Conservation (phyloP, 768 basidiomycete species). For the Hemileccinum rubropunctum region DNA sequence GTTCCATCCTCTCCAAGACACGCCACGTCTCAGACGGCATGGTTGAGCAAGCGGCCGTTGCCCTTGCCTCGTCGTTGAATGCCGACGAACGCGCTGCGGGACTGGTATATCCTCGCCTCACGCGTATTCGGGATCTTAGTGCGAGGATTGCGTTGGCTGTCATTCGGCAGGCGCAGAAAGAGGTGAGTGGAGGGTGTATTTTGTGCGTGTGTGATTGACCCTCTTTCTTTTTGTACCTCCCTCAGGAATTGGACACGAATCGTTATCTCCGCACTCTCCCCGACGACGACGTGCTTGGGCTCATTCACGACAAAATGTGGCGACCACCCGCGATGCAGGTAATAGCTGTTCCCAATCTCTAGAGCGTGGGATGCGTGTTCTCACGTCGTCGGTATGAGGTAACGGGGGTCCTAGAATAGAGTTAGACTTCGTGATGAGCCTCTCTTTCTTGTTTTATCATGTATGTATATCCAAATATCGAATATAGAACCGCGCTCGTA, state of each 20-base stretch:
- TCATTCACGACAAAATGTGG: slow-evolving; percentile 59
- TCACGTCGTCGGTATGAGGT: background rate
- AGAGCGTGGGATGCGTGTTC: no score
- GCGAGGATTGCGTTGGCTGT: slow-evolving; percentile 61
- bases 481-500: no score
- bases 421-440: no score
- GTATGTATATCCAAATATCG: no score
- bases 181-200: slow-evolving; percentile 38
- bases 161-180: slow-evolving; percentile 60
- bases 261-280: slow-evolving; percentile 44
- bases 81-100: slow-evolving; percentile 51
- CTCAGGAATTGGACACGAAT: slow-evolving; percentile 42
- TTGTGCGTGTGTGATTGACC: background rate
- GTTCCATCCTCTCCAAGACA: slow-evolving; percentile 56
- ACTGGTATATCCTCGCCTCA: slow-evolving; percentile 67
- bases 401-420: background rate
- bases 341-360: slow-evolving; percentile 14
- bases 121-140: slow-evolving; percentile 64
- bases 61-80: slow-evolving; percentile 56
- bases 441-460: no score
- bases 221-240: no score
- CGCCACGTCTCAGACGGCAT: slow-evolving; percentile 62
- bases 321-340: slow-evolving; percentile 30
- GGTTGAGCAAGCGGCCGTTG: slow-evolving; percentile 65
- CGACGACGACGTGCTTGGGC: slow-evolving; percentile 45